These are phyloP conservation scores for Astragalus glycyphyllos DNA, from an alignment of 306 rosid genomes.

Conservation along the genomic window DNA sequence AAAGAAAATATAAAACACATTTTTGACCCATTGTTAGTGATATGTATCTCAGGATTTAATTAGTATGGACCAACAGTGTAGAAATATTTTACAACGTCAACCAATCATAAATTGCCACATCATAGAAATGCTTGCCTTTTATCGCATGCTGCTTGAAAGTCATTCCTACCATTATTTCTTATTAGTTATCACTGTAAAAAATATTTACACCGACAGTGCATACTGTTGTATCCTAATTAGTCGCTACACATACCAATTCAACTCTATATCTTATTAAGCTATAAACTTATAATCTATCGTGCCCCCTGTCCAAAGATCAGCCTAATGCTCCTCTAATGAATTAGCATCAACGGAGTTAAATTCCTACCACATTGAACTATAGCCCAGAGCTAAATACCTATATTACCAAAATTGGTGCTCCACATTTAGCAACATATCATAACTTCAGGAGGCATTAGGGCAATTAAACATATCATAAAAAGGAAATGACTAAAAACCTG, in stretches of 20 bases:
- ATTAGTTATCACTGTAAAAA: too few relatives aligned
- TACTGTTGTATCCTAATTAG: too few relatives aligned
- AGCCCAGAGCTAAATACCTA: slow-evolving; percentile 27
- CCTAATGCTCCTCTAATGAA: slow-evolving; percentile 25
- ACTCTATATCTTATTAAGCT: slow-evolving; percentile 8
- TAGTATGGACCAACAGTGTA: too few relatives aligned
- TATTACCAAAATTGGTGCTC: slow-evolving; percentile 17
- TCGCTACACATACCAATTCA: too few relatives aligned
- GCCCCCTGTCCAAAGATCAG: slow-evolving; percentile 24
- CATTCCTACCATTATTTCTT: too few relatives aligned
- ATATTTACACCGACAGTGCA: too few relatives aligned
- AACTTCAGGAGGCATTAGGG: slow-evolving; percentile 37
- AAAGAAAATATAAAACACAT: slow-evolving; percentile 13
- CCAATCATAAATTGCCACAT: too few relatives aligned
- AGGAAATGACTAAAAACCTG: slow-evolving; percentile 63
- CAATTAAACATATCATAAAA: slow-evolving; percentile 37
- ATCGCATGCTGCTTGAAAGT: too few relatives aligned
- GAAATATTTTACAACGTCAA: too few relatives aligned
- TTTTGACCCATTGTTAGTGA: background rate
- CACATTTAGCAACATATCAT: slow-evolving; percentile 13
- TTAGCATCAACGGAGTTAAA: slow-evolving; percentile 32
- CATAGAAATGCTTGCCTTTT: too few relatives aligned
- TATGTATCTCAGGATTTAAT: too few relatives aligned
- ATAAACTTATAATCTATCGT: slow-evolving; percentile 14
- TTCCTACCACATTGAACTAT: slow-evolving; percentile 13